Evolutionary conservation across 805 yeast genomes (phyloP).

Genomic region (Zygotorulaspora danielsina): DNA sequence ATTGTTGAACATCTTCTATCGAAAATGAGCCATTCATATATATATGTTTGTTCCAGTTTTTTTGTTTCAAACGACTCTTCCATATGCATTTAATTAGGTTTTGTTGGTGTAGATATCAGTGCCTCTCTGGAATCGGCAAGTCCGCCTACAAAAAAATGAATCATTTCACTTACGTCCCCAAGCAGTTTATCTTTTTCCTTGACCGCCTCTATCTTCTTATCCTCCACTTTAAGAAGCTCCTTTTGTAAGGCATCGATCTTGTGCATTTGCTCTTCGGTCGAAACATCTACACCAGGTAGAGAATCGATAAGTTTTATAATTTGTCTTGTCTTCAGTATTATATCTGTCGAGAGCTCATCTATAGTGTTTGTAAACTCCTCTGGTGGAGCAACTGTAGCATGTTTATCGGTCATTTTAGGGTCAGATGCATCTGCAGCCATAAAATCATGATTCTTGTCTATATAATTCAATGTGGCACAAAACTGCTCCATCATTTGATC

Average conservation of each 20-base stretch:
- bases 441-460: conserved; percentile 70
- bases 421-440: conserved; percentile 45
- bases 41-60: too few relatives aligned
- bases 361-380: conserved; percentile 47
- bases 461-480: conserved; percentile 71
- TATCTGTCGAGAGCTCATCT: conserved; percentile 77
- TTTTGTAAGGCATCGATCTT: conserved; percentile 57
- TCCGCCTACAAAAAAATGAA: conserved; percentile 44
- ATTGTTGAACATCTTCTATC: conserved; percentile 1
- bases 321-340: conserved; percentile 81
- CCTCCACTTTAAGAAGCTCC: conserved; percentile 59
- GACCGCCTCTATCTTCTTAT: conserved; percentile 52
- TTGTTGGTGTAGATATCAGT: conserved; percentile 4
- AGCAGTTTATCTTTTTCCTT: conserved; percentile 60
- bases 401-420: conserved; percentile 58
- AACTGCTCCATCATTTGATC: conserved; percentile 77
- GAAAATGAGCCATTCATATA: background rate
- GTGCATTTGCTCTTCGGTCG: conserved; percentile 66
- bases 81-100: conserved; percentile 3
- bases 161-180: conserved; percentile 60
- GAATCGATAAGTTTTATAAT: conserved; percentile 80
- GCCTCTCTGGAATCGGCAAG: conserved; percentile 34
- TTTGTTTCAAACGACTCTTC: too few relatives aligned
- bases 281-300: conserved; percentile 87
- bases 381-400: conserved; percentile 50